Evolutionary conservation across 495 filamentous ascomycete species (phyloP).

Genomic region (Rhypophila decipiens): DNA sequence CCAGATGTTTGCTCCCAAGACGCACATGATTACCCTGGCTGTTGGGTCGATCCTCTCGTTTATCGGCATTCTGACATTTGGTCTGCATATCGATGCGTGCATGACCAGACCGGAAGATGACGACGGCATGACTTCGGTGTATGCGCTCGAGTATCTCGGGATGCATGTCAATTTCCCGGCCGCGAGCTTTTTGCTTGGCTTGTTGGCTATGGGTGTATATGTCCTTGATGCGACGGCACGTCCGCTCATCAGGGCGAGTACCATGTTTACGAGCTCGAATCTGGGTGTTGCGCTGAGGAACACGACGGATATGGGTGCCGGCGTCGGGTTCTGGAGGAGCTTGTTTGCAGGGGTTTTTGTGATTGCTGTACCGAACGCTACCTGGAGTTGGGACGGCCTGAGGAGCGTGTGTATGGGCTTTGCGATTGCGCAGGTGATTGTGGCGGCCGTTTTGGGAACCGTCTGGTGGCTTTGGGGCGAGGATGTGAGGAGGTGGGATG

Average conservation of each 20-base stretch:
- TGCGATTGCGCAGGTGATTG: constrained; percentile 25
- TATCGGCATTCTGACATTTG: constrained; percentile 34
- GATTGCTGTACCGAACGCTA: constrained; percentile 30
- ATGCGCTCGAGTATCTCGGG: constrained; percentile 19
- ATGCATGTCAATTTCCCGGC: constrained; percentile 30
- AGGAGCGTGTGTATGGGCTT: constrained; percentile 26
- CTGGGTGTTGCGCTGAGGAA: constrained; percentile 31
- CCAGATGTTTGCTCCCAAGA: constrained; percentile 16
- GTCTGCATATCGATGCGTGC: constrained; percentile 30
- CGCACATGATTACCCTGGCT: constrained; percentile 24
- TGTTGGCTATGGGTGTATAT: constrained; percentile 30
- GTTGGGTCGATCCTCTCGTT: constrained; percentile 29
- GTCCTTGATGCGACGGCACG: constrained; percentile 26
- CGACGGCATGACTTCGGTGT: constrained; percentile 15
- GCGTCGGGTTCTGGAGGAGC: constrained; percentile 24
- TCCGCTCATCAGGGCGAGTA: constrained; percentile 34
- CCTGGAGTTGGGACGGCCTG: constrained; percentile 29
- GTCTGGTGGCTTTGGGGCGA: constrained; percentile 36
- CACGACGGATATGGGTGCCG: constrained; percentile 36
- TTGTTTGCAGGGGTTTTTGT: constrained; percentile 33
- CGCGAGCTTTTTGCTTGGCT: constrained; percentile 31
- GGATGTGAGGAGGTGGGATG: constrained; percentile 31
- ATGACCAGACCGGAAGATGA: constrained; percentile 22
- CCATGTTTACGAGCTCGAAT: constrained; percentile 36
- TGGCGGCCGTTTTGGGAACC: constrained; percentile 18